phyloP scores from a whole-genome alignment of 2,329 filamentous ascomycete species.

The Incumbomyces lentus region DNA sequence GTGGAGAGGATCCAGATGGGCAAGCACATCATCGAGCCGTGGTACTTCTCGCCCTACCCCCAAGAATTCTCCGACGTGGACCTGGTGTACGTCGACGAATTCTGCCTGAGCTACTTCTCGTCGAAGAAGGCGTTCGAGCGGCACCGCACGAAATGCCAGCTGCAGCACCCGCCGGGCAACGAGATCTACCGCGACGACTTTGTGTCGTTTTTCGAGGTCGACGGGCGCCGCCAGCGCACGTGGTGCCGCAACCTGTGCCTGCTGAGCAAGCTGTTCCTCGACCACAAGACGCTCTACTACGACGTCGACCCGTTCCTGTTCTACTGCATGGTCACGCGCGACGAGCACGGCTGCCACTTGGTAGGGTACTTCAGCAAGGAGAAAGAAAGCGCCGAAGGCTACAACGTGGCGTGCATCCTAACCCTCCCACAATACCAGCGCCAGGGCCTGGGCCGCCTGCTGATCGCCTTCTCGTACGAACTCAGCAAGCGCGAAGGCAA shows the following conservation, averaged over 20 bases:
- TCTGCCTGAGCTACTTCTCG: conserved; percentile 85
- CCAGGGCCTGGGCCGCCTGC: conserved; percentile 80
- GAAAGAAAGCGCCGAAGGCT: conserved; percentile 91
- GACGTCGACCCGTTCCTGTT: conserved; percentile 82
- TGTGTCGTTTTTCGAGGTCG: conserved; percentile 93
- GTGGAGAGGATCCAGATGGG: conserved; percentile 92
- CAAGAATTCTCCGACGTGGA: conserved; percentile 80
- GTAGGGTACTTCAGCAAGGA: conserved; percentile 99
- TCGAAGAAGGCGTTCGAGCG: conserved; percentile 71
- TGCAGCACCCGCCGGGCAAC: conserved; percentile 90
- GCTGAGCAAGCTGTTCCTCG: conserved; percentile 91
- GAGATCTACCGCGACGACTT: conserved; percentile 91
- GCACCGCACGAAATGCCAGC: conserved; percentile 78
- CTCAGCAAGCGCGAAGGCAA: conserved; percentile 91
- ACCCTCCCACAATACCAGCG: conserved; percentile 94
- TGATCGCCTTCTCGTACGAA: conserved; percentile 97
- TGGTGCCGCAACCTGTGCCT: conserved; percentile 97
- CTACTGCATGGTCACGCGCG: conserved; percentile 88
- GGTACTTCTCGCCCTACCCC: conserved; percentile 98
- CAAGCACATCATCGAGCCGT: conserved; percentile 80
- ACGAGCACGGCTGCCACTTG: conserved; percentile 90
- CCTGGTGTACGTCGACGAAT: conserved; percentile 92
- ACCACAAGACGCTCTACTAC: conserved; percentile 84
- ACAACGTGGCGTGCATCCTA: conserved; percentile 96
- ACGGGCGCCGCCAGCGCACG: conserved; percentile 92